Evolutionary conservation across 2,329 filamentous ascomycete genomes (phyloP), one percentile per base, ranked within the genome.

Genomic region (Clarireedia monteithiana): DNA sequence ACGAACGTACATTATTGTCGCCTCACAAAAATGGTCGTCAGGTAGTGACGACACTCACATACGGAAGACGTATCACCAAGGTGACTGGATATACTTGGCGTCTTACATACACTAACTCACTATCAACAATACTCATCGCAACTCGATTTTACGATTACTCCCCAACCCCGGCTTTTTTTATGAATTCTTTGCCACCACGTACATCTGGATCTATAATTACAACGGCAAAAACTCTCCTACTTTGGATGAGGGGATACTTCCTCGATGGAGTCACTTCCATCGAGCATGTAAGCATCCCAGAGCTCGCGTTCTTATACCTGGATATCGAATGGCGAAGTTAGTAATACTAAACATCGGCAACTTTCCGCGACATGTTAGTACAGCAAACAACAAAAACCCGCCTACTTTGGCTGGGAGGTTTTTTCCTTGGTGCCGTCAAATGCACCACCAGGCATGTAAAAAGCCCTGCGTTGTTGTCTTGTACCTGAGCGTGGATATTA

Each of bases 201-300:
- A n/a, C 17, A 40, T 17, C 17, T 14, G 27, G 7, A 7, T 40
- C 10, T 40, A 14, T 14, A 17, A 17, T 15, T 40, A 40, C 20
- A 20, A 45, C 12, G 40, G 48, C 42, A 45, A 54, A 54, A 54
- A 54, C 52, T 26, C 52, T 30, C 52, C 52, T 54, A 54, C 52
- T 54, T 24, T 54, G 52, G 52, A 27, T 49, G 52, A 36, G 52
- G 42, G 26, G 52, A 36, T 34, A 30, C 52, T 49, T 47, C 45
- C 52, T 54, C 48, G 52, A 20, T 24, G 48, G 52, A 36, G 36
- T 48, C 20, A 15, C 38, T 26, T 48, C 45, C 45, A 54, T 42
- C 52, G 44, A 46, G 52, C 52, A 54, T 54, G 52, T 24, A 47
- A 42, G 36, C 38, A 17, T 38, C 52, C 26, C 36, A 46, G 45